Conservation (phyloP, 2,329 filamentous ascomycete genomes). For the Microthyrium microscopicum region DNA sequence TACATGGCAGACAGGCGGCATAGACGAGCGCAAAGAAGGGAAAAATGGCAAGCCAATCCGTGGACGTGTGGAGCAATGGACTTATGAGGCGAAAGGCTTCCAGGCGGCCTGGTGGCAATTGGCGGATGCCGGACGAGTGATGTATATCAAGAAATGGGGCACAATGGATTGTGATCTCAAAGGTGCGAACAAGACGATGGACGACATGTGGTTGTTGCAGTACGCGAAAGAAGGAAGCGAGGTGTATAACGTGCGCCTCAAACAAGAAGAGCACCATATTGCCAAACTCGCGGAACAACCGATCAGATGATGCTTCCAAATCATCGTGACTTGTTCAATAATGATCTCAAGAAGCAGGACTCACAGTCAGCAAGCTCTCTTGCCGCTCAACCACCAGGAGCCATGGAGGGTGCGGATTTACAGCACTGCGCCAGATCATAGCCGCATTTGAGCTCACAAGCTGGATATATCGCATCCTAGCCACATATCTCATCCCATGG, state of each 20-base stretch:
- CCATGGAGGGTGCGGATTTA: no score
- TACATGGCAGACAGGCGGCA: constrained; percentile 7
- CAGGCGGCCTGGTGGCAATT: constrained; percentile 9
- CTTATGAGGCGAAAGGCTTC: constrained; percentile 9
- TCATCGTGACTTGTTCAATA: no score
- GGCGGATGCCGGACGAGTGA: constrained; percentile 8
- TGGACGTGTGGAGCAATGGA: constrained; percentile 8
- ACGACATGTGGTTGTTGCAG: constrained; percentile 8
- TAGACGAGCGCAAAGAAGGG: constrained; percentile 2
- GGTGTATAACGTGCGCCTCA: background rate
- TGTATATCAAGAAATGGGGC: constrained; percentile 11
- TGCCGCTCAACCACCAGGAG: no score
- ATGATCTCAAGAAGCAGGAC: no score
- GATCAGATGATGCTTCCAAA: background rate
- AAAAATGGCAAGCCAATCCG: background rate
- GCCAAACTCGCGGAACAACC: background rate
- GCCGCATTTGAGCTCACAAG: no score
- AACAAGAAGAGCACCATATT: background rate
- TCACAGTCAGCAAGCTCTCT: no score
- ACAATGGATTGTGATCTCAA: constrained; percentile 8
- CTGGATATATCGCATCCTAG: no score
- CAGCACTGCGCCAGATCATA: no score
- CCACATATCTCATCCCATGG: no score
- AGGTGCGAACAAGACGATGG: constrained; percentile 5
- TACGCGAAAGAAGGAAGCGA: constrained; percentile 4